Evolutionary conservation across 305 asterid species (phyloP).

Genomic region (Stenogyne calaminthoides): DNA sequence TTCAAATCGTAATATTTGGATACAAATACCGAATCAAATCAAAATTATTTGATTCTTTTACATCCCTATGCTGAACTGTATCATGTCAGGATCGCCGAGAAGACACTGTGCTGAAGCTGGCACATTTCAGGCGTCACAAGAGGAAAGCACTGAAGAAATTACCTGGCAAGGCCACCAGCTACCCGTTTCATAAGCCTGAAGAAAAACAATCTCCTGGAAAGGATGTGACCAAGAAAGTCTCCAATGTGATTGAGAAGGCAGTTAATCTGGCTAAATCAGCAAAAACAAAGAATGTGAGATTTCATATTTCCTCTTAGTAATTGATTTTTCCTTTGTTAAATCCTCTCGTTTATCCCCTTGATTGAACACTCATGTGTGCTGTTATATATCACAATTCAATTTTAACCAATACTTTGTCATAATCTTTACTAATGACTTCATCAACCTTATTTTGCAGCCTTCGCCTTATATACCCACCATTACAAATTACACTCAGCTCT

Average conservation of each 20-base stretch:
- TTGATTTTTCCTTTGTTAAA: neutral
- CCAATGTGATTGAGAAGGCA: conserved; percentile 87
- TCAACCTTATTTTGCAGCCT: conserved; percentile 57
- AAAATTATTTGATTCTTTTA: too few relatives aligned
- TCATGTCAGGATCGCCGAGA: conserved; percentile 86
- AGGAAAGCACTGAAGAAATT: conserved; percentile 80
- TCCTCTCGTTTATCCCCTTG: conserved; percentile 16
- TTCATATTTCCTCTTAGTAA: conserved; percentile 19
- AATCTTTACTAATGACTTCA: conserved; percentile 27
- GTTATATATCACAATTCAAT: too few relatives aligned
- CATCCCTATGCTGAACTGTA: conserved; percentile 13
- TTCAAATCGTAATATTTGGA: too few relatives aligned
- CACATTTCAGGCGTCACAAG: conserved; percentile 91
- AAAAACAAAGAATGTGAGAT: conserved; percentile 76
- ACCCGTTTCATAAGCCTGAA: conserved; percentile 89
- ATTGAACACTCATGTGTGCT: conserved; percentile 2
- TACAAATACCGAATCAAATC: too few relatives aligned
- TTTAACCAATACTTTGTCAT: neutral
- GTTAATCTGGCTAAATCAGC: conserved; percentile 86
- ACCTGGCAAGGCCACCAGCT: conserved; percentile 65
- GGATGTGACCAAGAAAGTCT: conserved; percentile 81
- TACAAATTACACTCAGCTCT: conserved; percentile 89
- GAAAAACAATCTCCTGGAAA: conserved; percentile 90
- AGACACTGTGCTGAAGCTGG: conserved; percentile 75
- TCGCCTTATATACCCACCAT: conserved; percentile 81